These are phyloP conservation scores for Fraxinus sp. DNA, from an alignment of 305 asterid species.

Conservation along the genomic window DNA sequence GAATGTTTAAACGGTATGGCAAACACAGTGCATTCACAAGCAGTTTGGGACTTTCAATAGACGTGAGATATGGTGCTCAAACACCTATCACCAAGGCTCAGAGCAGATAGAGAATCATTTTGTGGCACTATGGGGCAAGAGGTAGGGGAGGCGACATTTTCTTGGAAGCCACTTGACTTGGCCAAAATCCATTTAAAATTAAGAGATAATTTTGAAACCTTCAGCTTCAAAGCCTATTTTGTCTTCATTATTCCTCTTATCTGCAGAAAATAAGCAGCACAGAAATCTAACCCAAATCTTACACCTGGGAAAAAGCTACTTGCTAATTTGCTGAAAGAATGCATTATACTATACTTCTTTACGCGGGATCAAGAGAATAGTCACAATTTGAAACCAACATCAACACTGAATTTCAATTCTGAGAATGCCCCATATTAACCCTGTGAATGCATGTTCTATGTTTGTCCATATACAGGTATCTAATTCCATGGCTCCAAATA, in stretches of 20 bases:
- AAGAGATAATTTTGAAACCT: background rate
- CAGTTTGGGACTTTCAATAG: background rate
- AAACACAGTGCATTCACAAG: background rate
- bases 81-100: background rate
- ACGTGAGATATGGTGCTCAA: background rate
- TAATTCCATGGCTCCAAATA: background rate
- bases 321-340: background rate
- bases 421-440: background rate
- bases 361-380: background rate
- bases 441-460: background rate
- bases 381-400: background rate
- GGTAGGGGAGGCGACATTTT: background rate
- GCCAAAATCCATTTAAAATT: background rate
- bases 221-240: background rate
- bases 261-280: background rate
- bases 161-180: background rate
- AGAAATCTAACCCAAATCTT: background rate
- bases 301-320: background rate
- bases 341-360: background rate
- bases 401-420: background rate
- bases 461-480: background rate
- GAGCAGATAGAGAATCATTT: background rate
- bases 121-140: background rate
- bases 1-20: constrained; percentile 2
- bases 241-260: background rate